phyloP scores from a whole-genome alignment of 163 green algal genomes.

The Chlorella variabilis region DNA sequence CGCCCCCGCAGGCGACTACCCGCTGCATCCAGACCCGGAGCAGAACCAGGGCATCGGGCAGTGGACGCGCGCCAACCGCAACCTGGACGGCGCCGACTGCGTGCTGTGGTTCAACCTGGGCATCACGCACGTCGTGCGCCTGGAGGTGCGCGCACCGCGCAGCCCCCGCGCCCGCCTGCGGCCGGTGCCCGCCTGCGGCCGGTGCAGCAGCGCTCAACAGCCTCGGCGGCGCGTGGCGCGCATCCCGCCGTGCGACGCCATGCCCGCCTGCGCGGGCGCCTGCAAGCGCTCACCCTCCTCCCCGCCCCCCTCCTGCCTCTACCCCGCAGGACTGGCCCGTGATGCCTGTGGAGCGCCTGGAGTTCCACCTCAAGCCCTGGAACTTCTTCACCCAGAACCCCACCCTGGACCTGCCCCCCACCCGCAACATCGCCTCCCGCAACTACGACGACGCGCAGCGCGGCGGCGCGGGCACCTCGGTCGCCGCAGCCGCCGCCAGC shows the following conservation, averaged over 20 bases:
- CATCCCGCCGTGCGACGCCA: too few species aligned
- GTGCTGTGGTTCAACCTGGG: conserved; percentile 82
- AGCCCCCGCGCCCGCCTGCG: too few species aligned
- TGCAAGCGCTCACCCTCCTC: conserved; percentile 46
- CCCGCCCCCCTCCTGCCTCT: background rate
- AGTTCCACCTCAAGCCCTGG: conserved; percentile 71
- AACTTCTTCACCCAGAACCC: conserved; percentile 65
- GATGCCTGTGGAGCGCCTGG: conserved; percentile 72
- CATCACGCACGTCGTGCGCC: conserved; percentile 73
- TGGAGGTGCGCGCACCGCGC: conserved; percentile 47
- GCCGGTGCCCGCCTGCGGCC: too few species aligned
- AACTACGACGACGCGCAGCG: background rate
- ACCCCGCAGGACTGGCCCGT: conserved; percentile 78
- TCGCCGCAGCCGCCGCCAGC: background rate
- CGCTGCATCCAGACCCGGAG: conserved; percentile 64
- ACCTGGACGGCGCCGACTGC: conserved; percentile 61
- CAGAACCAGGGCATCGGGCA: conserved; percentile 59
- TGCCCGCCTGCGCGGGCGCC: too few species aligned
- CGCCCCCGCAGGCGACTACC: conserved; percentile 63
- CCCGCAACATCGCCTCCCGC: conserved; percentile 29
- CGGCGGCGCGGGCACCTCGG: background rate
- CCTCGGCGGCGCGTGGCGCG: too few species aligned
- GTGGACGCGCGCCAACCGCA: conserved; percentile 60
- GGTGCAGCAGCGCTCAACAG: too few species aligned
- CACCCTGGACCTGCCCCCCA: conserved; percentile 63